phyloP scores from a whole-genome alignment of 2,329 filamentous ascomycete species.

The Colletotrichum lentis region DNA sequence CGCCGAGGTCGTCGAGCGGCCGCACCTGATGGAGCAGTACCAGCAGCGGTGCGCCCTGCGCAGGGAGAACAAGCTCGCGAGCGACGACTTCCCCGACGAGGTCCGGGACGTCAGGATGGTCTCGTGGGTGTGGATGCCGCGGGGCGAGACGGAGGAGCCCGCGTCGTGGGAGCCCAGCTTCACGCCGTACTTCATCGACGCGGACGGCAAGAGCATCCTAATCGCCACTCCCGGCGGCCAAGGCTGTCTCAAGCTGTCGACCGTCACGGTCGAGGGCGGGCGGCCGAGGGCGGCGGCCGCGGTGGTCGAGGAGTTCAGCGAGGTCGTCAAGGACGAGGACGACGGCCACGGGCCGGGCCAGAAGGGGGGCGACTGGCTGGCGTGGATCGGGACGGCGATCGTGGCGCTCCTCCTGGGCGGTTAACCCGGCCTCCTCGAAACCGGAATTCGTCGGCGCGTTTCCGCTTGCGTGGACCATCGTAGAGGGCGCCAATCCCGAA shows the following conservation, averaged over 20 bases:
- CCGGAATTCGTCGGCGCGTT: too few species aligned
- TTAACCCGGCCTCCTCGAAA: too few species aligned
- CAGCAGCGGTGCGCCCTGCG: background rate
- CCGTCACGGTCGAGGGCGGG: conserved; percentile 35
- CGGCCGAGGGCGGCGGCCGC: conserved; percentile 15
- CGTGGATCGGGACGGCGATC: too few species aligned
- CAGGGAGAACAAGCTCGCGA: background rate
- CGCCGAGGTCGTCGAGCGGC: conserved; percentile 40
- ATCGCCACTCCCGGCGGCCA: conserved; percentile 5
- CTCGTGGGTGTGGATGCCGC: conserved; percentile 14
- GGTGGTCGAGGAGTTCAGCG: conserved; percentile 8
- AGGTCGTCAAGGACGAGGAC: background rate
- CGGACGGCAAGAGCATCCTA: conserved; percentile 23
- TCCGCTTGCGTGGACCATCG: background rate
- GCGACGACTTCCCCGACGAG: background rate
- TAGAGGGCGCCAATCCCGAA: background rate
- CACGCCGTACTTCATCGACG: conserved; percentile 12
- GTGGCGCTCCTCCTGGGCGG: too few species aligned
- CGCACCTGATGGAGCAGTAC: background rate
- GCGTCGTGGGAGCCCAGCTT: background rate
- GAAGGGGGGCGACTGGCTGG: background rate
- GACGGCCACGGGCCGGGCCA: background rate
- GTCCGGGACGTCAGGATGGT: background rate
- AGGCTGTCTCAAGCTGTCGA: conserved; percentile 22
- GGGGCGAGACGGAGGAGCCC: background rate